phyloP scores from a whole-genome alignment of 345 rosid species.

The Mercurialis annua region DNA sequence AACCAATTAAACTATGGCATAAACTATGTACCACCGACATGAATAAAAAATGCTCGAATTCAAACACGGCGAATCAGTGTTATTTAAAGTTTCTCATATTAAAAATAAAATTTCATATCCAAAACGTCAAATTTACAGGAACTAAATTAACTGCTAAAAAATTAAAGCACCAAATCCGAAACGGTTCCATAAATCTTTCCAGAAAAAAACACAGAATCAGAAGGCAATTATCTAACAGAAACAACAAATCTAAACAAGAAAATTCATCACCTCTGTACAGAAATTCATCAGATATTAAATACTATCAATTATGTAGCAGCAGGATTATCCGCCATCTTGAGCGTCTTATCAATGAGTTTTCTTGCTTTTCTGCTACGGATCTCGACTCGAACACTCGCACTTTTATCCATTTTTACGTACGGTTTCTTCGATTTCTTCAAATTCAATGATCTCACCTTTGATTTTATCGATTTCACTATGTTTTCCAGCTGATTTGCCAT shows the following conservation, averaged over 20 bases:
- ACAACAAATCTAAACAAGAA: neutral
- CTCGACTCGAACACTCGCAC: conserved; percentile 89
- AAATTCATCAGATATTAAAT: neutral
- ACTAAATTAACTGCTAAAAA: no score
- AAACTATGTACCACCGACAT: no score
- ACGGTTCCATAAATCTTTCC: conserved; percentile 11
- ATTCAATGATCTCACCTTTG: conserved; percentile 56
- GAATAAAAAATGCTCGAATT: no score
- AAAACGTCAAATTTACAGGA: no score
- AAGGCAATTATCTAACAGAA: neutral
- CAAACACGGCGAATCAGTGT: no score
- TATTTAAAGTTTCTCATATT: no score
- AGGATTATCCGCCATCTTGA: conserved; percentile 73
- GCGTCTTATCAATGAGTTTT: conserved; percentile 72
- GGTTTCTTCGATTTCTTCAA: conserved; percentile 57
- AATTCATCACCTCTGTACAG: neutral
- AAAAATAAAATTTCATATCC: no score
- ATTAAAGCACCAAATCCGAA: conserved; percentile 21
- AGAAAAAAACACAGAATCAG: conserved; percentile 18
- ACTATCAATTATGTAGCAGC: no score
- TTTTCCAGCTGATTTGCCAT: conserved; percentile 75
- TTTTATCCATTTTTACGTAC: conserved; percentile 85
- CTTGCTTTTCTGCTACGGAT: conserved; percentile 86
- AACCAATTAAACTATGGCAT: no score
- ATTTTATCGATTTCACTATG: conserved; percentile 79